Evolutionary conservation across 2,329 filamentous ascomycete species (phyloP), one percentile per base, ranked within the genome.

Genomic region (Claviceps maximensis): DNA sequence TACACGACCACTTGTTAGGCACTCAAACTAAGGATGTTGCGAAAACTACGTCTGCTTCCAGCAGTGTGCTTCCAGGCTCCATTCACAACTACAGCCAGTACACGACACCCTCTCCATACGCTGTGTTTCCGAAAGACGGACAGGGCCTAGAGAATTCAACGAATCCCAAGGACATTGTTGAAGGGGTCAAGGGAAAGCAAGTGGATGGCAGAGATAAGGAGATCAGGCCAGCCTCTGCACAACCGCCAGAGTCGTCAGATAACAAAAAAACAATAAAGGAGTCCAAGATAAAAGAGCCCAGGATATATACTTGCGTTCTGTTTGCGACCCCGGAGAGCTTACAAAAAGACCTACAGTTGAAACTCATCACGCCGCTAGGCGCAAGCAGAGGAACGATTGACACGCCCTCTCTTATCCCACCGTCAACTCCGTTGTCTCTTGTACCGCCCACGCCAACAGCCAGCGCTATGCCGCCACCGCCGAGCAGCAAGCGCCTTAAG

Each of bases 51-150:
- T 74, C 80, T 1, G 73, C 77, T 21, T 78, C 79, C 38, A 82
- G 76, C 58, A 84, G 83, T 52, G 78, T 78, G 41, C 71, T 77
- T 3, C 82, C 84, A 12, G 91, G 87, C 57, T 96, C 90, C 0
- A 84, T 98, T 46, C 90, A 98, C 67, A 95, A 95, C 66, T 87
- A 90, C 66, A 95, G 89, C 62, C 83, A 83, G 56, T 93, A 89
- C 62, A 77, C 97, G 48, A 96, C 90, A 0, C 93, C 91, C 0
- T 97, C 93, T 0, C 82, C 90, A 0, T 89, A 85, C 64, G 86
- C 81, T 0, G 83, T 88, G 0, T 95, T 84, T 63, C 88, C 84
- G 45, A 78, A 76, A 57, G 74, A 77, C 77, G 59, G 75, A 69
- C 59, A 72, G 71, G 61, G 71, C 8, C 47, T 56, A n/a, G 52